Conservation (phyloP, 257 asterid genomes). For the Rauvolfia tetraphylla region DNA sequence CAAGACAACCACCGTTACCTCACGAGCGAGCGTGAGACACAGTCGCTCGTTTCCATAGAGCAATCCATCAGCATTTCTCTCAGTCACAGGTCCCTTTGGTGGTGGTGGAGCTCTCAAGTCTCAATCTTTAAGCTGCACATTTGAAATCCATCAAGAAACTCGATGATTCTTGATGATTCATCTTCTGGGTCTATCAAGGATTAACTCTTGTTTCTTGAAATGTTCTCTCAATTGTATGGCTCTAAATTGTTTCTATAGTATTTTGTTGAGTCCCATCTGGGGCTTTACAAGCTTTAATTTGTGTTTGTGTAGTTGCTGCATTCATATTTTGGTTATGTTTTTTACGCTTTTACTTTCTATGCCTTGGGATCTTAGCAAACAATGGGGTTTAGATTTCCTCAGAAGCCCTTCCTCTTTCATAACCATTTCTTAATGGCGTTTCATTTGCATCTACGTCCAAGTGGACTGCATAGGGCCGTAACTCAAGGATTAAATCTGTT, state of each 20-base stretch:
- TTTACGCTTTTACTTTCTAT: neutral
- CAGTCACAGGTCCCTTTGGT: neutral
- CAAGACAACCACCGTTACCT: neutral
- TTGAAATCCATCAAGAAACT: neutral
- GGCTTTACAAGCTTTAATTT: neutral
- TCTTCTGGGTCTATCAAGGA: neutral
- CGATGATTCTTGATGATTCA: neutral
- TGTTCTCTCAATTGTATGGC: conserved; percentile 6
- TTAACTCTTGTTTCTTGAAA: neutral
- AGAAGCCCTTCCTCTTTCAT: neutral
- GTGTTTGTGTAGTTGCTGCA: neutral
- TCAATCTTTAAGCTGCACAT: neutral
- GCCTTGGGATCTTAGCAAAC: neutral
- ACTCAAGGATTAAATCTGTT: neutral
- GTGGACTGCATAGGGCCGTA: neutral
- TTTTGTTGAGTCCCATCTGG: neutral
- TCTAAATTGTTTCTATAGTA: neutral
- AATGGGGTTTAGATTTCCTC: neutral
- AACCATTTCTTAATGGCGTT: neutral
- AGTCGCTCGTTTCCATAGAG: too few relatives aligned
- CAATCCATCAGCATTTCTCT: neutral
- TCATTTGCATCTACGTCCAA: neutral
- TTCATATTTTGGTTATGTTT: neutral
- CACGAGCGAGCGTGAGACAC: neutral
- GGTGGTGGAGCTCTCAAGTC: neutral